phyloP scores from a whole-genome alignment of 495 filamentous ascomycete genomes.

The Penicillium mononematosum region DNA sequence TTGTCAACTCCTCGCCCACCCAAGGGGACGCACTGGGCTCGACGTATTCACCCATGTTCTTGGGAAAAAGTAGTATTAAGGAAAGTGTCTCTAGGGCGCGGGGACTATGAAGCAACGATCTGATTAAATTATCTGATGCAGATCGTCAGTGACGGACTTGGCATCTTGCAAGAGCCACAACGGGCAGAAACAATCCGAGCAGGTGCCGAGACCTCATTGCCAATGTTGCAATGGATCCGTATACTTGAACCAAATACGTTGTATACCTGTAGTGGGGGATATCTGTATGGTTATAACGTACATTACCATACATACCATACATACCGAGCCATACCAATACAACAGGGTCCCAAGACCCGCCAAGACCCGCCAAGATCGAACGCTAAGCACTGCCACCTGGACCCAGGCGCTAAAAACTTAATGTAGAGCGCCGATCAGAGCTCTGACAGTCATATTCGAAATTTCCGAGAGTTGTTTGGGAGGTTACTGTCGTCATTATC shows the following conservation, averaged over 20 bases:
- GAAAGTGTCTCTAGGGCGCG: background rate
- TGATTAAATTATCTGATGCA: conserved; percentile 1
- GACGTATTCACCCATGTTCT: conserved; percentile 1
- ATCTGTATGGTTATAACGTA: background rate
- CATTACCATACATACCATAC: background rate
- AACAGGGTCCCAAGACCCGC: background rate
- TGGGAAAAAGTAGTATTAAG: background rate
- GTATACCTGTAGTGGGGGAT: no score
- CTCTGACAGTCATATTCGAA: background rate
- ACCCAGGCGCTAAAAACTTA: background rate
- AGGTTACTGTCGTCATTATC: background rate
- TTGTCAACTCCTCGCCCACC: background rate
- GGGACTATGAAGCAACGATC: background rate
- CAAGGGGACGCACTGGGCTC: background rate
- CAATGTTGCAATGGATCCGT: background rate
- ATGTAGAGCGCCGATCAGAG: background rate
- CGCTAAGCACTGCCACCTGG: conserved; percentile 3
- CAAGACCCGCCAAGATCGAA: background rate
- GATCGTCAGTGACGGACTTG: background rate
- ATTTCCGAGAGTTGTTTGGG: background rate
- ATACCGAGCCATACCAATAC: background rate
- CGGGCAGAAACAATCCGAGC: background rate
- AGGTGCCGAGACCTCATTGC: background rate
- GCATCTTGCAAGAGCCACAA: background rate
- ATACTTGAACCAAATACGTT: background rate